A percentile compares a stretch with the other conserved stretches of the same genome.
Conservation (phyloP, 345 rosid genomes). For the Zanthoxylum bungeanum region DNA sequence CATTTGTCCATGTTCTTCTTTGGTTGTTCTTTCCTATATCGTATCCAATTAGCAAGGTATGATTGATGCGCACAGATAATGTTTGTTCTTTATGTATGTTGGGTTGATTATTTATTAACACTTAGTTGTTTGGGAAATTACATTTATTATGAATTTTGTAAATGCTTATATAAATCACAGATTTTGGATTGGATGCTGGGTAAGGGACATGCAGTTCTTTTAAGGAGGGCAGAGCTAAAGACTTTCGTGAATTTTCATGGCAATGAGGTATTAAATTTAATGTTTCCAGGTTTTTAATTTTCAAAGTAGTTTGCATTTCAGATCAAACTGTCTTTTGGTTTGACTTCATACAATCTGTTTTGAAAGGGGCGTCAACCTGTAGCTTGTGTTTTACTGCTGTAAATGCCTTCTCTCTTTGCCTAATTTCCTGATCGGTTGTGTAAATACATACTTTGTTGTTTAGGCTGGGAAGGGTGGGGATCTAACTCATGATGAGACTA, state of each 20-base stretch:
- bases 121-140: background rate
- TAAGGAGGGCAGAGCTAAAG: constrained; percentile 93
- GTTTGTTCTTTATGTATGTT: constrained; percentile 8
- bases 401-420: background rate
- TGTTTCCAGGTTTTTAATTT: background rate
- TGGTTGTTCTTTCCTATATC: constrained; percentile 72
- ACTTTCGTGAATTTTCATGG: constrained; percentile 90
- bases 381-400: background rate
- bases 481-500: constrained; percentile 89
- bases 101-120: constrained; percentile 5
- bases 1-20: constrained; percentile 74
- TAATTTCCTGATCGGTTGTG: constrained; percentile 13
- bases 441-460: constrained; percentile 10
- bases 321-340: constrained; percentile 1
- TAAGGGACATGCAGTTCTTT: constrained; percentile 82
- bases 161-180: constrained; percentile 31
- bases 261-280: constrained; percentile 57
- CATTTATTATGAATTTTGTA: constrained; percentile 6
- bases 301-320: background rate
- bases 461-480: constrained; percentile 98
- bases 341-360: constrained; percentile 6
- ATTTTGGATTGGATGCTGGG: constrained; percentile 98
- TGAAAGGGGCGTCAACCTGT: constrained; percentile 4
- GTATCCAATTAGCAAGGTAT: constrained; percentile 95
- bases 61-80: background rate